phyloP scores from a whole-genome alignment of 176 grass and related monocot genomes.

The Oryza australiensis region DNA sequence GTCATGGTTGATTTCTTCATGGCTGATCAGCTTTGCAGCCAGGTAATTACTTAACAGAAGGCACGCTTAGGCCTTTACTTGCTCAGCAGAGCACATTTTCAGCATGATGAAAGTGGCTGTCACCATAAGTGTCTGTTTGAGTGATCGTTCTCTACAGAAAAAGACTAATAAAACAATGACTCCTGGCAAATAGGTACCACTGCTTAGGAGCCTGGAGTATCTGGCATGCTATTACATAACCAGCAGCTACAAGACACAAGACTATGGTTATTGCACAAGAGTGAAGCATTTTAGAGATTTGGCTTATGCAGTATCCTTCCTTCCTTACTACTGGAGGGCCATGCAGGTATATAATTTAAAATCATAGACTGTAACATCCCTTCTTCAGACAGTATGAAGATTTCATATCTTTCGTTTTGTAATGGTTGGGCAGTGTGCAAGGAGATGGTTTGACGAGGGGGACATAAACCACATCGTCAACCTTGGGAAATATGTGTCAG shows the following conservation, averaged over 20 bases:
- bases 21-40: conserved; percentile 99
- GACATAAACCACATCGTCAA: conserved; percentile 84
- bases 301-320: conserved; percentile 92
- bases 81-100: conserved; percentile 23
- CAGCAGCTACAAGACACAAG: conserved; percentile 90
- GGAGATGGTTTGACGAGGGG: conserved; percentile 99
- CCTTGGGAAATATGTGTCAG: conserved; percentile 96
- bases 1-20: conserved; percentile 99
- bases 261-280: conserved; percentile 95
- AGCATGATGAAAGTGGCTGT: conserved; percentile 10
- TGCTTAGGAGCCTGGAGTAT: conserved; percentile 91
- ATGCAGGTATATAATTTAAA: conserved; percentile 71
- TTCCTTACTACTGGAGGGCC: conserved; percentile 98
- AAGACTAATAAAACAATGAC: conserved; percentile 34
- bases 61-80: conserved; percentile 1
- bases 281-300: conserved; percentile 89
- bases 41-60: conserved; percentile 54
- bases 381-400: conserved; percentile 23
- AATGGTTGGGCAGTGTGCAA: conserved; percentile 64
- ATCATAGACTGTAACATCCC: not conserved
- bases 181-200: conserved; percentile 66
- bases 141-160: conserved; percentile 13
- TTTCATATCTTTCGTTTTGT: conserved; percentile 18
- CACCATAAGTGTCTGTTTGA: conserved; percentile 18
- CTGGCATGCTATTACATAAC: conserved; percentile 96